Evolutionary conservation across 441 rosid species (phyloP).

Genomic region (Arabidopsis hybrid): DNA sequence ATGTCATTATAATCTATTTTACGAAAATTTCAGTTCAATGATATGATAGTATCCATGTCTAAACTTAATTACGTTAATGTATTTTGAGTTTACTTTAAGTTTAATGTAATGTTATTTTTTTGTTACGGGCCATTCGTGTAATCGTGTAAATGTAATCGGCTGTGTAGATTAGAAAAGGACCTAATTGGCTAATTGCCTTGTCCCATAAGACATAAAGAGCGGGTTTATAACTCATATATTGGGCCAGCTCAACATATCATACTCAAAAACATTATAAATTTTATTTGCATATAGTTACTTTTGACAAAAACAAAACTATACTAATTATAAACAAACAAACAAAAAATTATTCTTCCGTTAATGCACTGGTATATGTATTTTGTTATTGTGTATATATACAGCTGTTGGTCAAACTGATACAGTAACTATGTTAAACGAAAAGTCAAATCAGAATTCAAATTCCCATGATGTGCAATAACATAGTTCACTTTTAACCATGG

Average conservation of each 20-base stretch:
- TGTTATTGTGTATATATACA: not conserved
- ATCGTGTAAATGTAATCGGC: not conserved
- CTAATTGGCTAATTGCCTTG: not conserved
- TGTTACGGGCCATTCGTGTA: not conserved
- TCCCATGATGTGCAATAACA: constrained; percentile 14
- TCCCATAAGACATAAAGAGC: constrained; percentile 17
- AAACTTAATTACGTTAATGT: not conserved
- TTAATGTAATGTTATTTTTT: not conserved
- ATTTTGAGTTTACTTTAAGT: not conserved
- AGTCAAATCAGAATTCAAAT: constrained; percentile 36
- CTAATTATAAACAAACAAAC: too few relatives aligned
- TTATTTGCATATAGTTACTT: too few relatives aligned
- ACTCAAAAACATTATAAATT: not conserved
- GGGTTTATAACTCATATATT: constrained; percentile 25
- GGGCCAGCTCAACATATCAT: not conserved
- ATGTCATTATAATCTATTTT: too few relatives aligned
- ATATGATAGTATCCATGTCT: too few relatives aligned
- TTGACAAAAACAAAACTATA: too few relatives aligned
- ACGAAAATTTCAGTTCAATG: not conserved
- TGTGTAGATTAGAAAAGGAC: not conserved
- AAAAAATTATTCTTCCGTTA: not conserved
- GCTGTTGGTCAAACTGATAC: constrained; percentile 31
- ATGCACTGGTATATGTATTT: not conserved
- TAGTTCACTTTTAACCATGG: not conserved
- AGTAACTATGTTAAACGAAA: constrained; percentile 10